Evolutionary conservation across 495 filamentous ascomycete species (phyloP).

Genomic region (Neurospora intermedia): DNA sequence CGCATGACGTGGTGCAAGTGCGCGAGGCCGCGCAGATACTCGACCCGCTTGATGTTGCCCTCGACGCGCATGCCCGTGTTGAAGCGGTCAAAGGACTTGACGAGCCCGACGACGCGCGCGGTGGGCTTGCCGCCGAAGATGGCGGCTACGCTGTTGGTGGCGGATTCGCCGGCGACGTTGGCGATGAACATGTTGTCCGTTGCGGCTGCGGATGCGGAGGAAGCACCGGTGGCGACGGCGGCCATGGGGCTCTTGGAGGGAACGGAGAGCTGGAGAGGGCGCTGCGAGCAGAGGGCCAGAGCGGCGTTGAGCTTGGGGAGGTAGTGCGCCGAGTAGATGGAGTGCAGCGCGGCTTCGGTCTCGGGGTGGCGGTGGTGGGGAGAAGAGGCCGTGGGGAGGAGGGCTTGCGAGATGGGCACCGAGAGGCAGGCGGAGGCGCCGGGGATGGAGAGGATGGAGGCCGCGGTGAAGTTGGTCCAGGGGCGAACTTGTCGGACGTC

Average conservation of each 20-base stretch:
- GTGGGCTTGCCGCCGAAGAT: constrained; percentile 63
- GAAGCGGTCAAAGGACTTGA: constrained; percentile 84
- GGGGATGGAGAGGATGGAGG: constrained; percentile 61
- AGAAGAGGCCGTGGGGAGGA: constrained; percentile 43
- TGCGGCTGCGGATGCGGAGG: constrained; percentile 39
- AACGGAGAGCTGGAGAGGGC: constrained; percentile 48
- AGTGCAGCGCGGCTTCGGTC: constrained; percentile 59
- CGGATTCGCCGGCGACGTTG: constrained; percentile 42
- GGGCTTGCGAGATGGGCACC: constrained; percentile 50
- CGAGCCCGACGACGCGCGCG: constrained; percentile 75
- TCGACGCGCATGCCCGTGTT: constrained; percentile 88
- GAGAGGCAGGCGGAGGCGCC: constrained; percentile 64
- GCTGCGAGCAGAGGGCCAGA: constrained; percentile 53
- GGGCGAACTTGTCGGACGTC: constrained; percentile 77
- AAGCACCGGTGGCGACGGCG: constrained; percentile 42
- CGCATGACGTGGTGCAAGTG: constrained; percentile 84
- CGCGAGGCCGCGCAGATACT: constrained; percentile 74
- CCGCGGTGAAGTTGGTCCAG: constrained; percentile 68
- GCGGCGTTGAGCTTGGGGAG: constrained; percentile 72
- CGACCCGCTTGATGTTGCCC: constrained; percentile 63
- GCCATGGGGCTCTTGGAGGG: constrained; percentile 38
- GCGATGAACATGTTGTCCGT: constrained; percentile 63
- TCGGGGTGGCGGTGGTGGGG: constrained; percentile 46
- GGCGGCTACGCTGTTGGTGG: constrained; percentile 27
- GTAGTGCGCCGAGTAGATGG: constrained; percentile 58